Evolutionary conservation across 2,329 filamentous ascomycete species (phyloP).

Genomic region (Hypoxylon sp.): DNA sequence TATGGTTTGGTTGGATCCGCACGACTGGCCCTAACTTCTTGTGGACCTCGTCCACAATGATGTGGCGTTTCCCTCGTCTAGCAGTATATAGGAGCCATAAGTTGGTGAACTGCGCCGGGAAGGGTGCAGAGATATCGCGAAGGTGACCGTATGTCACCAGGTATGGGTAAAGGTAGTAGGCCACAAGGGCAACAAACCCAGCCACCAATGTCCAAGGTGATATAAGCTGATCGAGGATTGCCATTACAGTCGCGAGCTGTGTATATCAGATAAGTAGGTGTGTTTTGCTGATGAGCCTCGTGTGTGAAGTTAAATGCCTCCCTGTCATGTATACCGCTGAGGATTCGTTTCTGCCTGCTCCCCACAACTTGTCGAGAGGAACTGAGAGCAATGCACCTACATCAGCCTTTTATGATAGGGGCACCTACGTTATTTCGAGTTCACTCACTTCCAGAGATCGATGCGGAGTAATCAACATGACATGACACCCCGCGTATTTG

Average conservation of each 20-base stretch:
- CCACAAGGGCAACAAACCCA: slow-evolving; percentile 63
- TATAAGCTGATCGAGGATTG: slow-evolving; percentile 56
- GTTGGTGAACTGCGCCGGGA: slow-evolving; percentile 77
- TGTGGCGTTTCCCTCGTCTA: slow-evolving; percentile 76
- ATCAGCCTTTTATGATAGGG: neutral
- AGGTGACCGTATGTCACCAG: slow-evolving; percentile 67
- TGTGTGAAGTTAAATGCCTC: neutral
- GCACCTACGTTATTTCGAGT: neutral
- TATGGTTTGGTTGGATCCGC: slow-evolving; percentile 85
- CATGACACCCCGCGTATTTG: slow-evolving; percentile 20
- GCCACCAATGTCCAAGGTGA: slow-evolving; percentile 64
- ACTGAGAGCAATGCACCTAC: neutral
- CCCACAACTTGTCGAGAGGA: slow-evolving; percentile 1
- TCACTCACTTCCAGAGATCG: neutral
- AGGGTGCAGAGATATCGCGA: slow-evolving; percentile 72
- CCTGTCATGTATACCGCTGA: neutral
- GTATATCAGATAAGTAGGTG: neutral
- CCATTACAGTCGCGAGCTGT: slow-evolving; percentile 46
- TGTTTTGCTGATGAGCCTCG: neutral
- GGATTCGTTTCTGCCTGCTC: neutral
- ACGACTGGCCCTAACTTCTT: slow-evolving; percentile 84
- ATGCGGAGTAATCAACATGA: slow-evolving; percentile 30
- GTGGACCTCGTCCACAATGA: slow-evolving; percentile 78
- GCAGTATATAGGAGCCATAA: slow-evolving; percentile 81
- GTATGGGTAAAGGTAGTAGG: slow-evolving; percentile 73